Evolutionary conservation across 306 rosid species (phyloP), one percentile per base, ranked within the genome.

Genomic region (Urtica urens): DNA sequence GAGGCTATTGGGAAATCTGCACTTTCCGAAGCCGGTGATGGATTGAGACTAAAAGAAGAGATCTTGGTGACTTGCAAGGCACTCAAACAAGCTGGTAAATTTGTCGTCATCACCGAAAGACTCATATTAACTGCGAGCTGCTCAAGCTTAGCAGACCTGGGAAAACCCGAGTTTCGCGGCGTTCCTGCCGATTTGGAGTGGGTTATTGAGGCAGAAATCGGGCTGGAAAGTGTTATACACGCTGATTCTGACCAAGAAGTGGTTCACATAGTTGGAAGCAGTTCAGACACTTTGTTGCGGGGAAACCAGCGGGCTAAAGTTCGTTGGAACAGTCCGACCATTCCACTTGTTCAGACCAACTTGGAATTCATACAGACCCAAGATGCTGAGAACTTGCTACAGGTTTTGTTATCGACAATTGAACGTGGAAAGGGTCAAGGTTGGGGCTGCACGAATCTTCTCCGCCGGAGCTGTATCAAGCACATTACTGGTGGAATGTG

Each of bases 261-360:
- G 38, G 68, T 90, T 35, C 94, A 79, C 63, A 77, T 81, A 7
- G 94, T 90, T 37, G 78, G 97, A 54, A 83, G 93, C 59, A 59
- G 77, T 58, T 82, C 97, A 22, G 90, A 84, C 45, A 55, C 76
- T 13, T 47, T 72, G 3, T 46, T 68, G 64, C 76, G 73, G 70
- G 77, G 70, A 30, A 78, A 62, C 58, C 86, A 63, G 37, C 65
- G 70, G 56, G 71, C 70, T 16, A 84, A 72, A 63, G 74, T 59
- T 17, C 67, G 69, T 15, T 84, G 83, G 87, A 77, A 46, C 61
- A 76, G 72, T 68, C 88, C 87, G 19, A 79, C 77, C 7, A 84
- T 77, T 68, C 97, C 97, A 11, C 79, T 84, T 40, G 72, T 77
- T 47, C 92, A 81, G 66, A 84, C 94, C 12, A 76, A 70, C 74